phyloP scores from a whole-genome alignment of 2,329 filamentous ascomycete genomes.

The Fusarium sacchari region DNA sequence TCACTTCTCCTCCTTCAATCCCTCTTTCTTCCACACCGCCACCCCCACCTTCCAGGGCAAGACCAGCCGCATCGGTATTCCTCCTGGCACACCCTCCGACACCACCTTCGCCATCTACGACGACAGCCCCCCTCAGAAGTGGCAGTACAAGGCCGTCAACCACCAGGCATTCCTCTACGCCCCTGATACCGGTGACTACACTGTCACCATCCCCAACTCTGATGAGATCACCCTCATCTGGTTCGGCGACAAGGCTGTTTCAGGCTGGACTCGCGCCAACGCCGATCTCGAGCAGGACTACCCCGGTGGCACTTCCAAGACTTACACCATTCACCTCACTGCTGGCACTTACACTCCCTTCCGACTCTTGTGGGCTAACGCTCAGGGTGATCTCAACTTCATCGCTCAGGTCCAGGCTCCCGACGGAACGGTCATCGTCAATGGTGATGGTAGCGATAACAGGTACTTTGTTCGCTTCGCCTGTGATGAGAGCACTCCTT shows the following conservation, averaged over 20 bases:
- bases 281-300: conserved; percentile 16
- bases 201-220: conserved; percentile 8
- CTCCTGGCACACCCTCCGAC: background rate
- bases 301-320: conserved; percentile 1
- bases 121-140: background rate
- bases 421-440: background rate
- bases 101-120: conserved; percentile 5
- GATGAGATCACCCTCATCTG: conserved; percentile 16
- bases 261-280: background rate
- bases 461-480: conserved; percentile 2
- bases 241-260: background rate
- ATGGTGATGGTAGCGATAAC: conserved; percentile 1
- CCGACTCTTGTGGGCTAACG: conserved; percentile 15
- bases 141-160: conserved; percentile 13
- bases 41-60: background rate
- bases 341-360: conserved; percentile 14
- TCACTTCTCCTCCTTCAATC: background rate
- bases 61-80: conserved; percentile 4
- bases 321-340: background rate
- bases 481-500: background rate
- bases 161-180: conserved; percentile 3
- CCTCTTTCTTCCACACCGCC: background rate
- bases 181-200: background rate
- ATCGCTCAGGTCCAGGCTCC: conserved; percentile 7
- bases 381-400: conserved; percentile 14